These are phyloP conservation scores for Penicillium chermesinum DNA, from an alignment of 495 filamentous ascomycete genomes.

Conservation along the genomic window DNA sequence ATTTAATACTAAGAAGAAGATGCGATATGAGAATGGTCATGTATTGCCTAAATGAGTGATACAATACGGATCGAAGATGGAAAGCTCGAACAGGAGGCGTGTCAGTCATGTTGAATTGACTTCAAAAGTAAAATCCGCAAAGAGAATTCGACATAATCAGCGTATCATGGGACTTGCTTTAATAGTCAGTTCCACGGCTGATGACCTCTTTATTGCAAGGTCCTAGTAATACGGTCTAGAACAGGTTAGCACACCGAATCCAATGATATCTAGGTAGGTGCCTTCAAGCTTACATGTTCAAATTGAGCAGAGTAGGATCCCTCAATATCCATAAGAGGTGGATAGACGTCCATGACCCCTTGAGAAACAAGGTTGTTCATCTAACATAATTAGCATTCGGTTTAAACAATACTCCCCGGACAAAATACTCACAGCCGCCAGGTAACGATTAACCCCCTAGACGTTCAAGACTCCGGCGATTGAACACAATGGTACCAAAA, in stretches of 20 bases:
- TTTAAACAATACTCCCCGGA: background rate
- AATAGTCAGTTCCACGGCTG: slow-evolving; percentile 8
- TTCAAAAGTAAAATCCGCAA: background rate
- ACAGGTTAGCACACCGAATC: background rate
- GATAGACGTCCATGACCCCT: slow-evolving; percentile 51
- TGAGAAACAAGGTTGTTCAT: slow-evolving; percentile 48
- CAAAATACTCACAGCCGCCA: slow-evolving; percentile 47
- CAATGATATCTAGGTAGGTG: background rate
- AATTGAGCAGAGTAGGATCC: slow-evolving; percentile 58
- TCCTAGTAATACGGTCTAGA: slow-evolving; percentile 6
- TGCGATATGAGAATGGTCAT: background rate
- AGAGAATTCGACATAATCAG: too few species aligned
- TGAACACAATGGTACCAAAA: slow-evolving; percentile 59
- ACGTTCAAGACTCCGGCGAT: slow-evolving; percentile 59
- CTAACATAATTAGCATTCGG: slow-evolving; percentile 18
- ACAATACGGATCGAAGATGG: background rate
- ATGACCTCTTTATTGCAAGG: slow-evolving; percentile 5
- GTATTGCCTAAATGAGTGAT: background rate
- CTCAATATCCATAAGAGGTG: slow-evolving; percentile 48
- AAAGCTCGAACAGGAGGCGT: too few species aligned
- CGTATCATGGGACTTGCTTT: too few species aligned
- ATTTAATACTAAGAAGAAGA: background rate
- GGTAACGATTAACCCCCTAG: slow-evolving; percentile 55
- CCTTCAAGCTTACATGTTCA: slow-evolving; percentile 54
- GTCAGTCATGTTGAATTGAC: background rate